A percentile compares a stretch with the other conserved stretches of the same genome.
These are phyloP conservation scores for Stephania japonica DNA, from an alignment of 164 flowering plant genomes.

Conservation along the genomic window DNA sequence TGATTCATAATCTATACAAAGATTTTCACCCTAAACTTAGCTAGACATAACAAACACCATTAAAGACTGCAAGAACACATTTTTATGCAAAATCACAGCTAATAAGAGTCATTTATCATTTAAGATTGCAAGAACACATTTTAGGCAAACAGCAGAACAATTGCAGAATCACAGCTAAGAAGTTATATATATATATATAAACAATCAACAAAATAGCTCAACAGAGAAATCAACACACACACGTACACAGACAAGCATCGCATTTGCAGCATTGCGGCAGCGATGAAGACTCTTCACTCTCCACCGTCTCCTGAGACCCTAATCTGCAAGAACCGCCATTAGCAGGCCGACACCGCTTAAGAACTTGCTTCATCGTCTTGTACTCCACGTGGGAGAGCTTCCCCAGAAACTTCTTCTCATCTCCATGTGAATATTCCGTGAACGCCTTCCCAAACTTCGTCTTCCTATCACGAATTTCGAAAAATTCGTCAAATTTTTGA, in stretches of 20 bases:
- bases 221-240: no score
- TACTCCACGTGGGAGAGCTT: constrained; percentile 65
- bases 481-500: neutral
- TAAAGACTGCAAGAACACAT: neutral
- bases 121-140: neutral
- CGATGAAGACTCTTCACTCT: constrained; percentile 7
- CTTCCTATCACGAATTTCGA: neutral
- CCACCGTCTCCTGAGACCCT: constrained; percentile 14
- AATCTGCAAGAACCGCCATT: constrained; percentile 16
- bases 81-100: neutral
- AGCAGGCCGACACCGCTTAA: constrained; percentile 49
- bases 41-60: neutral
- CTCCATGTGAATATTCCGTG: constrained; percentile 52
- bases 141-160: neutral
- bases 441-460: constrained; percentile 86
- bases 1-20: neutral
- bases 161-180: no score
- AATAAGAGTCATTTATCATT: no score
- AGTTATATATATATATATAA: no score
- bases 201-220: neutral
- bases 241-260: constrained; percentile 54
- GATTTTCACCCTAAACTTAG: neutral
- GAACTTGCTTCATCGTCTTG: constrained; percentile 67
- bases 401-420: constrained; percentile 41
- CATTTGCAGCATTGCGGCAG: constrained; percentile 26